A percentile compares a stretch with the other conserved stretches of the same genome.
Evolutionary conservation across 176 grass and related monocot genomes (phyloP).

Genomic region (Avena eriantha): DNA sequence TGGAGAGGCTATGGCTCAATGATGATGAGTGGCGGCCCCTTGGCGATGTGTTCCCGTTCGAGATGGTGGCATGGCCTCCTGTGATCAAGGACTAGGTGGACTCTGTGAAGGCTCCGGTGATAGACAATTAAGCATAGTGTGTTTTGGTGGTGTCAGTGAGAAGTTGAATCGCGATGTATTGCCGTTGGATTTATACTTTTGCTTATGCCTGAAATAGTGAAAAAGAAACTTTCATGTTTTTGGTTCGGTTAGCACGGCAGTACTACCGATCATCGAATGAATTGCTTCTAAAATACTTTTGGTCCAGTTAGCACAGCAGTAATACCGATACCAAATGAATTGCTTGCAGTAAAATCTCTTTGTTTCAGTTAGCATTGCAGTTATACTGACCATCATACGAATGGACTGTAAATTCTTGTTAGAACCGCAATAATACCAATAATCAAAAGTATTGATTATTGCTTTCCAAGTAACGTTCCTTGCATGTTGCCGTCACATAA

Average conservation of each 20-base stretch:
- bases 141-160: neutral
- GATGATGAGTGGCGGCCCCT: constrained; percentile 37
- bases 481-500: neutral
- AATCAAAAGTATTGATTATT: neutral
- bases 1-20: constrained; percentile 57
- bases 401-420: too few relatives aligned
- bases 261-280: neutral
- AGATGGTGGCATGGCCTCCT: constrained; percentile 72
- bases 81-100: constrained; percentile 8
- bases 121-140: neutral
- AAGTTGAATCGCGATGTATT: neutral
- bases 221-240: neutral
- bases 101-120: neutral
- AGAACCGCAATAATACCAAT: too few relatives aligned
- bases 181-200: neutral
- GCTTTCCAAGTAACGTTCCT: neutral
- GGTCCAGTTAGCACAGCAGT: neutral
- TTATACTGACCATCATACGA: neutral
- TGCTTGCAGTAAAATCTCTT: too few relatives aligned
- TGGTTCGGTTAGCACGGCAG: neutral
- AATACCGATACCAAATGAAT: neutral
- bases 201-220: neutral
- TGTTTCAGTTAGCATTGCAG: neutral
- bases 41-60: constrained; percentile 45
- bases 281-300: neutral